Evolutionary conservation across 768 basidiomycete genomes (phyloP).

Genomic region (Tricholoma terreum): DNA sequence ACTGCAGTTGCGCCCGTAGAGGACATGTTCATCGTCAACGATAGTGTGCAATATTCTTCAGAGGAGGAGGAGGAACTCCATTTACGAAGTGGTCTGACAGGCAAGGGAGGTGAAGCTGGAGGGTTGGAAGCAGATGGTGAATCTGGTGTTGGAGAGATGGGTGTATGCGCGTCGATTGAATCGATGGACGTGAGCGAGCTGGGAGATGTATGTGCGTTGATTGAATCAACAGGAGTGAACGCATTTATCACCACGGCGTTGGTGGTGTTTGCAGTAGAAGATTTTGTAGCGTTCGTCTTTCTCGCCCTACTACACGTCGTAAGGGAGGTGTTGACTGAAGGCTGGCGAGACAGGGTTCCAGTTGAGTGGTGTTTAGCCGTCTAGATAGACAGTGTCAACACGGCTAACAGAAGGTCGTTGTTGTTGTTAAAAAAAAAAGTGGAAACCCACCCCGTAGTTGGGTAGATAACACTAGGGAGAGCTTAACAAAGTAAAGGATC

Average conservation of each 20-base stretch:
- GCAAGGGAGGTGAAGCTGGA: not conserved
- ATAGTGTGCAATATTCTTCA: not conserved
- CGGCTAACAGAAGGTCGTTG: not conserved
- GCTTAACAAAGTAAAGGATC: too few relatives aligned
- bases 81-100: not conserved
- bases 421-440: not conserved
- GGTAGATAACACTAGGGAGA: too few relatives aligned
- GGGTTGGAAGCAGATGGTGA: not conserved
- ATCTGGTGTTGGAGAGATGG: not conserved
- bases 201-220: not conserved
- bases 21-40: not conserved
- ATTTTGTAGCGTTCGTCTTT: not conserved
- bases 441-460: too few relatives aligned
- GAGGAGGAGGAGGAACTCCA: not conserved
- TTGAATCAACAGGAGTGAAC: not conserved
- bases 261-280: not conserved
- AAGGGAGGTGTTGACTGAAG: not conserved
- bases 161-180: not conserved
- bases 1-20: not conserved
- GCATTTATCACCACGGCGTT: not conserved
- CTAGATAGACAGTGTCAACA: not conserved
- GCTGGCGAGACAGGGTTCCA: not conserved
- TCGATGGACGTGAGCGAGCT: not conserved
- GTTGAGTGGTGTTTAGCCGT: not conserved
- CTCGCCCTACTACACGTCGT: not conserved